Conservation (phyloP, 2,329 filamentous ascomycete genomes). For the Fusarium nodosum region DNA sequence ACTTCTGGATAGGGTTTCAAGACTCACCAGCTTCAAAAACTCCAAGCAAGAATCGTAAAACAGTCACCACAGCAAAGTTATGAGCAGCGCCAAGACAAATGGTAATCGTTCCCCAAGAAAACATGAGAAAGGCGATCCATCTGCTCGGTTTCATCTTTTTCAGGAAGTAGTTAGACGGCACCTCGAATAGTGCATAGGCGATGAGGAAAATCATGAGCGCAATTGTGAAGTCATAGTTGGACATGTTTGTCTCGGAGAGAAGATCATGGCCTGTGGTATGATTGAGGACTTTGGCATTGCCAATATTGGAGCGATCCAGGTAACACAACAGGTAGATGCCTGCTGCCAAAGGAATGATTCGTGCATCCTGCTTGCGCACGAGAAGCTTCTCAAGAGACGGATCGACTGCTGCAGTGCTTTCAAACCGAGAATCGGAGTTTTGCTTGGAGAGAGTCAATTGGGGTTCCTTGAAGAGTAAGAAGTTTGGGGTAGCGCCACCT, state of each 20-base stretch:
- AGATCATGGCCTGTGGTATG: slow-evolving; percentile 52
- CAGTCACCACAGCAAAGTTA: slow-evolving; percentile 52
- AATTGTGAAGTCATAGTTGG: slow-evolving; percentile 69
- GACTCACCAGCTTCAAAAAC: slow-evolving; percentile 50
- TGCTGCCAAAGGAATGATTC: slow-evolving; percentile 45
- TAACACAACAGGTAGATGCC: slow-evolving; percentile 59
- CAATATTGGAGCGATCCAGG: slow-evolving; percentile 65
- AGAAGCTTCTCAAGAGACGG: slow-evolving; percentile 23
- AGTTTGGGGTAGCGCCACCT: slow-evolving; percentile 19
- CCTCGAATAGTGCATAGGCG: slow-evolving; percentile 70
- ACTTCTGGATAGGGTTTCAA: rapidly evolving
- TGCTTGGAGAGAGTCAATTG: slow-evolving; percentile 19
- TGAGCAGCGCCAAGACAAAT: slow-evolving; percentile 59
- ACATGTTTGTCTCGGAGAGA: slow-evolving; percentile 61
- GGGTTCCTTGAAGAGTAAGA: background rate
- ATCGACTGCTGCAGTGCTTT: slow-evolving; percentile 19
- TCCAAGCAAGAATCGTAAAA: slow-evolving; percentile 51
- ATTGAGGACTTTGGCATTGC: slow-evolving; percentile 58
- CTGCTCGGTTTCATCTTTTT: slow-evolving; percentile 64
- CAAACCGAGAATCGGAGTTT: slow-evolving; percentile 25
- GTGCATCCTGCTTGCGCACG: slow-evolving; percentile 38
- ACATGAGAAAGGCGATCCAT: slow-evolving; percentile 55
- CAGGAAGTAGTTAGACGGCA: slow-evolving; percentile 61
- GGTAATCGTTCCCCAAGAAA: slow-evolving; percentile 56
- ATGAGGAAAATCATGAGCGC: slow-evolving; percentile 54